phyloP scores from a whole-genome alignment of 1,284 basidiomycete species.

The Melampsora larici-populina region DNA sequence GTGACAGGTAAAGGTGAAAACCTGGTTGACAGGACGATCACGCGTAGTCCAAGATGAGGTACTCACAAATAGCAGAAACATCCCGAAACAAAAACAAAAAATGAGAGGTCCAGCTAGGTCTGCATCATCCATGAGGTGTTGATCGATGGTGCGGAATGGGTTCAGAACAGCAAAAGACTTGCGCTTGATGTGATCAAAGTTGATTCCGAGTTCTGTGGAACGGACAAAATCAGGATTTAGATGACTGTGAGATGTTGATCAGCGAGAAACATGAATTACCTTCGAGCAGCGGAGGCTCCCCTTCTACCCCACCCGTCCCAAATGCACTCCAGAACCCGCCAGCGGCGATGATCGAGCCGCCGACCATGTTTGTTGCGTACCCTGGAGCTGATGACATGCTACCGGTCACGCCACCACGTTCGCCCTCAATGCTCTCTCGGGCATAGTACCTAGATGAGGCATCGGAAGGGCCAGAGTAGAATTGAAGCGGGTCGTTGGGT shows the following conservation, averaged over 20 bases:
- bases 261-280: slow-evolving; percentile 58
- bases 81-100: slow-evolving; percentile 90
- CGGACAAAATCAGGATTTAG: slow-evolving; percentile 8
- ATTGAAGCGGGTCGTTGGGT: slow-evolving; percentile 32
- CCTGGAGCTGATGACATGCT: slow-evolving; percentile 19
- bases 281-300: slow-evolving; percentile 85
- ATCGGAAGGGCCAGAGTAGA: slow-evolving; percentile 34
- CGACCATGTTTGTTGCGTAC: slow-evolving; percentile 18
- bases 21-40: not conserved
- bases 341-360: slow-evolving; percentile 32
- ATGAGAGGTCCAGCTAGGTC: slow-evolving; percentile 94
- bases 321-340: slow-evolving; percentile 72
- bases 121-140: slow-evolving; percentile 98
- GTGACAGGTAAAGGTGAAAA: not conserved
- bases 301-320: slow-evolving; percentile 90
- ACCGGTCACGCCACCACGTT: slow-evolving; percentile 30
- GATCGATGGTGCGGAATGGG: slow-evolving; percentile 79
- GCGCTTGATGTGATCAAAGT: slow-evolving; percentile 88
- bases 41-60: slow-evolving; percentile 1
- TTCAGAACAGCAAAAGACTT: slow-evolving; percentile 96
- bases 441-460: slow-evolving; percentile 23
- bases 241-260: not conserved
- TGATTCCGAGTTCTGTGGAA: slow-evolving; percentile 84
- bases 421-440: slow-evolving; percentile 40
- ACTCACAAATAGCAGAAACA: slow-evolving; percentile 81